Base-by-base conservation (phyloP, 768 basidiomycete genomes). In the Mycena venus region DNA sequence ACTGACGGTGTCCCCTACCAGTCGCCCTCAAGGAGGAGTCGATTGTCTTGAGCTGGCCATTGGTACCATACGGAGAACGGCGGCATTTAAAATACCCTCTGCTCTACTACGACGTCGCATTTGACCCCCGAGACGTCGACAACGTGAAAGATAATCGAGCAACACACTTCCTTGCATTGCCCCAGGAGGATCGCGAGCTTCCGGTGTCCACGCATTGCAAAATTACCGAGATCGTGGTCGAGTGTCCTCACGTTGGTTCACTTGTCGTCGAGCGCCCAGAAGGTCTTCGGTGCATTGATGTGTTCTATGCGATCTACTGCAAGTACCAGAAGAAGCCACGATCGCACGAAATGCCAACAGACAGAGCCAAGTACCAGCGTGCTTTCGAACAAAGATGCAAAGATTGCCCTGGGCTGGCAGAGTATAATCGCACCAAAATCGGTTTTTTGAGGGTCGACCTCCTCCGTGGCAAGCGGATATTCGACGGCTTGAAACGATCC, bases 401-500 rank as follows among this genome's bases (percentile, higher is more conserved):
- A 38, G 85, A 88, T 60, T 82, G 83, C 34, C 85, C 85, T 2
- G 86, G 86, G 34, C 75, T 87, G 60, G 81, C 84, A 19, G 84
- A 83, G 63, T 84, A 80, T 65, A 88, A 87, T 69, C 68, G 65
- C 15, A 84, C 86, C 73, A 80, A 82, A 36, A 81, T 86, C 58
- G 92, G 91, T 9, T 85, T 91, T 81, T 84, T 87, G 65, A 87
- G 92, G 21, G 87, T 92, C 59, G 92, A 93, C 72, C 79, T 90
- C 38, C 81, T 93, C 67, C 78, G 84, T 27, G 89, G 90, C 11
- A 87, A 81, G 66, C 88, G 89, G 31, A 79, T 91, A 66, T 93
- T 92, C 80, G 85, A 86, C 58, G 90, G 90, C 34, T 77, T 93
- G 72, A 83, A 84, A 8, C 86, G 84, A 68, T 79, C 81, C 58